Conservation (phyloP, 2,329 filamentous ascomycete genomes). For the Emergomyces africanus region DNA sequence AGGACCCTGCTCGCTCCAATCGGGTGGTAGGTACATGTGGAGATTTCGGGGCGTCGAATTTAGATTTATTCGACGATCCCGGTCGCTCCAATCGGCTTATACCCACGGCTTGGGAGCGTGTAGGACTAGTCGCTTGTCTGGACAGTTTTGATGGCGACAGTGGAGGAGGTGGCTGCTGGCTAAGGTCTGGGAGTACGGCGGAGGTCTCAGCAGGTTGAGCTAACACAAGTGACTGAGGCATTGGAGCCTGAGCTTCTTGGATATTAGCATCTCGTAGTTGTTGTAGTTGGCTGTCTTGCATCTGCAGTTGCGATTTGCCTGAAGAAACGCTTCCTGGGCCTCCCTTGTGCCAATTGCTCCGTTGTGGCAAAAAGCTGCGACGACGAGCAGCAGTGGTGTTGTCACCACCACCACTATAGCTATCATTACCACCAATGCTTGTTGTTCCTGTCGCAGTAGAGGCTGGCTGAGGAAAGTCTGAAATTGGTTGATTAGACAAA, state of each 20-base stretch:
- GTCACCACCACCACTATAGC: not conserved
- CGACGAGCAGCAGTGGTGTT: conserved; percentile 4
- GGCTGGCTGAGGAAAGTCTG: not conserved
- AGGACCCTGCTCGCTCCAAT: not conserved
- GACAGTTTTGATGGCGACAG: not conserved
- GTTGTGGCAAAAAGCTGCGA: conserved; percentile 22
- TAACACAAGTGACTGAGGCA: not conserved
- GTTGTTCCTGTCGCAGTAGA: not conserved
- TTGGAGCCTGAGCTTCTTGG: not conserved
- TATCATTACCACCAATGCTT: not conserved
- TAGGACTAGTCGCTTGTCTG: not conserved
- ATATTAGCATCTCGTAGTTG: not conserved
- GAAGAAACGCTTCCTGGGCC: conserved; percentile 11
- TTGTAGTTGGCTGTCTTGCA: conserved; percentile 5
- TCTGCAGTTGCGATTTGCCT: conserved; percentile 8
- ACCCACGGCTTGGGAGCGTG: not conserved
- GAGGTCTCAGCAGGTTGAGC: not conserved
- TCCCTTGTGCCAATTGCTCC: conserved; percentile 12
- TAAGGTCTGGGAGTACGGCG: not conserved
- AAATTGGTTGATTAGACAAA: conserved; percentile 2
- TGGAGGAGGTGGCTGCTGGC: not conserved
- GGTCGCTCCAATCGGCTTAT: not conserved
- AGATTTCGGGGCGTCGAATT: not conserved
- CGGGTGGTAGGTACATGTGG: not conserved
- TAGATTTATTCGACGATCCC: not conserved